Evolutionary conservation across 192 early-diverging fungal genomes (phyloP).

Genomic region (Cladochytrium replicatum): DNA sequence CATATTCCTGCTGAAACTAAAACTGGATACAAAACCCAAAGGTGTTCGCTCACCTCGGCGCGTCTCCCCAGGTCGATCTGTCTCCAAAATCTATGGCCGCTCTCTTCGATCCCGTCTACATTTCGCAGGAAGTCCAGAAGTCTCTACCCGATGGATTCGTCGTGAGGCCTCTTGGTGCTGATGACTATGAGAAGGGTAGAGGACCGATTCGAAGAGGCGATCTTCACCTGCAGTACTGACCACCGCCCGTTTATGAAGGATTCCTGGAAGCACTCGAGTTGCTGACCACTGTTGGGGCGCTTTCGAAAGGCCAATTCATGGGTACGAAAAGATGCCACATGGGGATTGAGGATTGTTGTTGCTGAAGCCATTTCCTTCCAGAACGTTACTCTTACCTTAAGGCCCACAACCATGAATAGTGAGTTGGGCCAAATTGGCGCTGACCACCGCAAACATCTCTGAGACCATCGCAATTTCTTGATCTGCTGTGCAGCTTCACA

Average conservation of each 20-base stretch:
- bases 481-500: conserved; percentile 57
- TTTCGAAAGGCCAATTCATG: conserved; percentile 57
- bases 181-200: conserved; percentile 70
- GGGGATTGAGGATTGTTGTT: not conserved
- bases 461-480: conserved; percentile 4
- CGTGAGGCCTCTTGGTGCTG: conserved; percentile 62
- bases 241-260: conserved; percentile 13
- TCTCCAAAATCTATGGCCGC: too few species aligned
- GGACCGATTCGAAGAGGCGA: conserved; percentile 25
- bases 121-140: conserved; percentile 52
- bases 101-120: conserved; percentile 59
- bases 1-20: too few species aligned
- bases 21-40: not conserved
- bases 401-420: conserved; percentile 57
- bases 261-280: conserved; percentile 49
- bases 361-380: conserved; percentile 7
- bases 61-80: not conserved
- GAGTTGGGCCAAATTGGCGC: not conserved
- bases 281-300: conserved; percentile 68
- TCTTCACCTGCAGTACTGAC: not conserved
- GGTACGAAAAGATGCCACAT: conserved; percentile 23
- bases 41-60: not conserved
- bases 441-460: not conserved
- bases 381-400: conserved; percentile 72
- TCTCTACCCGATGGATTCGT: conserved; percentile 56